A percentile compares a stretch with the other conserved stretches of the same genome.
phyloP scores from a whole-genome alignment of 2,329 filamentous ascomycete genomes.

The Zelopaecilomyces penicillatus region DNA sequence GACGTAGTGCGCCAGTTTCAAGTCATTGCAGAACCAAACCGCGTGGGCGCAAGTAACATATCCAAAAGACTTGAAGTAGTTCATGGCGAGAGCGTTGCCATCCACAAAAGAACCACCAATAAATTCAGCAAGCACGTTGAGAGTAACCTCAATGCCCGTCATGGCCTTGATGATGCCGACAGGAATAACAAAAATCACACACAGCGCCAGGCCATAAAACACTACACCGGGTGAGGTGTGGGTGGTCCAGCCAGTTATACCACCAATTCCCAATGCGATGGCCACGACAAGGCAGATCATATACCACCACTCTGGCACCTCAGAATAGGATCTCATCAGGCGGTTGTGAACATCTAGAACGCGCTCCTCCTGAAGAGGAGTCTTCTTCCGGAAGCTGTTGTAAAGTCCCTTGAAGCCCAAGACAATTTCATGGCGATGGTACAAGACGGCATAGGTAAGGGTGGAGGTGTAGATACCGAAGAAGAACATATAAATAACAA shows the following conservation, averaged over 20 bases:
- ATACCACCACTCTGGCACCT: conserved; percentile 50
- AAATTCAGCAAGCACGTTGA: conserved; percentile 46
- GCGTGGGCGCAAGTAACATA: conserved; percentile 43
- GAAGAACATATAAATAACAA: conserved; percentile 47
- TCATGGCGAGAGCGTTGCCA: conserved; percentile 44
- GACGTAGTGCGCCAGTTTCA: conserved; percentile 46
- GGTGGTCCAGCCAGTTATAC: conserved; percentile 40
- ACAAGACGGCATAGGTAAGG: conserved; percentile 41
- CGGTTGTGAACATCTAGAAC: conserved; percentile 40
- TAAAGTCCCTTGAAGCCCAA: conserved; percentile 41
- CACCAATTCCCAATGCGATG: conserved; percentile 37
- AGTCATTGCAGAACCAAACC: conserved; percentile 40
- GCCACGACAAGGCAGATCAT: conserved; percentile 32
- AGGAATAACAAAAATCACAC: conserved; percentile 42
- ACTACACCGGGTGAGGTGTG: conserved; percentile 43
- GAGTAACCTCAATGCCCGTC: conserved; percentile 42
- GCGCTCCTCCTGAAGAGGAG: conserved; percentile 24
- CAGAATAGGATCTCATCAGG: conserved; percentile 37
- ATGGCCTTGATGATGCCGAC: conserved; percentile 46
- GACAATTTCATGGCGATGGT: conserved; percentile 42
- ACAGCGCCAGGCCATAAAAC: conserved; percentile 42
- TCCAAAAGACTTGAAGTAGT: conserved; percentile 46
- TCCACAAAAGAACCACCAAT: conserved; percentile 43
- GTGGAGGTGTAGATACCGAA: conserved; percentile 47
- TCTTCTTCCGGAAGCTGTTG: conserved; percentile 35